Evolutionary conservation across 305 asterid genomes (phyloP).

Genomic region (Andrographis paniculata): DNA sequence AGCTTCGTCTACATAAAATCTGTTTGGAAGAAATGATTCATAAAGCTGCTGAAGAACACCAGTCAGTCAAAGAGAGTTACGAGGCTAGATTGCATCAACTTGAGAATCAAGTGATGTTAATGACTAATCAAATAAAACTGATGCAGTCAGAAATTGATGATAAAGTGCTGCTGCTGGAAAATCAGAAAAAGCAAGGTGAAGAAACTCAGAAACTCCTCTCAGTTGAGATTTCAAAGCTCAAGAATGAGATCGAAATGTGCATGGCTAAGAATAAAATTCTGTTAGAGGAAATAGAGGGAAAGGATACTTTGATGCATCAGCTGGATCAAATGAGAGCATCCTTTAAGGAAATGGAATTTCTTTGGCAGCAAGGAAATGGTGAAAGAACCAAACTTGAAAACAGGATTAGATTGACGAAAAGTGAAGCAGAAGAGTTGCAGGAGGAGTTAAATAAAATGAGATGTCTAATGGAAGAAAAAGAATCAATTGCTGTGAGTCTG

Average conservation of each 20-base stretch:
- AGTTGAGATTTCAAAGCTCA: conserved; percentile 37
- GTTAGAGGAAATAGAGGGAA: conserved; percentile 29
- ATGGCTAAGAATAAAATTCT: conserved; percentile 29
- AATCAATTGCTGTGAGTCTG: conserved; percentile 29
- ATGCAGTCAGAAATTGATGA: conserved; percentile 33
- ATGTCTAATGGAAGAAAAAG: conserved; percentile 44
- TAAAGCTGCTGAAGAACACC: conserved; percentile 38
- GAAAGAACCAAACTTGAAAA: conserved; percentile 46
- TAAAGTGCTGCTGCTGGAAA: conserved; percentile 29
- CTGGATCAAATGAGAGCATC: conserved; percentile 30
- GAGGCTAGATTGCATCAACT: conserved; percentile 41
- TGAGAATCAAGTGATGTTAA: conserved; percentile 24
- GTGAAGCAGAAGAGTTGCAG: conserved; percentile 31
- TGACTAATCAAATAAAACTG: conserved; percentile 28
- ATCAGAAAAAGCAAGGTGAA: conserved; percentile 36
- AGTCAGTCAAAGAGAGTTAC: conserved; percentile 32
- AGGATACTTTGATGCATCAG: conserved; percentile 29
- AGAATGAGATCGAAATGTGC: conserved; percentile 36
- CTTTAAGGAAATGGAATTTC: conserved; percentile 36
- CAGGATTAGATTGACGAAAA: conserved; percentile 26
- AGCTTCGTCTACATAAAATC: conserved; percentile 51
- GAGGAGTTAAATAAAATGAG: conserved; percentile 32
- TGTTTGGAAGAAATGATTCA: conserved; percentile 47
- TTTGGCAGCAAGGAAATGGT: conserved; percentile 30
- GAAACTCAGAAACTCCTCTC: conserved; percentile 34